These are phyloP conservation scores for Solanum hybrid DNA, from an alignment of 305 asterid species.

Conservation along the genomic window DNA sequence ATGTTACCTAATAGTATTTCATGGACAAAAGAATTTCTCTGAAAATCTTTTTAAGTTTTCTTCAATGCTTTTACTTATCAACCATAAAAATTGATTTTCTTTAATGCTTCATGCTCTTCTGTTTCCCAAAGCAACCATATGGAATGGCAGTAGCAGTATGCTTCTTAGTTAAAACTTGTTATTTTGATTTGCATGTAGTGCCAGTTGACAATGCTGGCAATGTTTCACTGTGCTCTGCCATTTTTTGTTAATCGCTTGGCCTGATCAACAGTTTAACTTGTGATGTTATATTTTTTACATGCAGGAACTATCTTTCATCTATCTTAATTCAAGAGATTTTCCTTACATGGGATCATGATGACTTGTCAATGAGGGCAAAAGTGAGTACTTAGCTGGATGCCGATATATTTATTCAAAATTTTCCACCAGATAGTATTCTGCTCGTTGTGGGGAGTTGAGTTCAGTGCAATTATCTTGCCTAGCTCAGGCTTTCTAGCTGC, in stretches of 20 bases:
- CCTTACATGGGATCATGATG: slow-evolving; percentile 99
- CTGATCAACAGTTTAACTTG: neutral
- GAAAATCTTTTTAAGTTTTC: neutral
- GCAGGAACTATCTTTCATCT: slow-evolving; percentile 92
- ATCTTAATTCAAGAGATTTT: slow-evolving; percentile 95
- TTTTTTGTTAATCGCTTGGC: neutral
- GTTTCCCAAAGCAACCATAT: neutral
- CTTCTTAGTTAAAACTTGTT: neutral
- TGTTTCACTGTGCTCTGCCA: neutral
- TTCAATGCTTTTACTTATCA: neutral
- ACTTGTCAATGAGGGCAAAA: slow-evolving; percentile 87
- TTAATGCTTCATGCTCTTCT: neutral
- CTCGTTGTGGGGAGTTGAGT: neutral
- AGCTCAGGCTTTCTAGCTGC: neutral
- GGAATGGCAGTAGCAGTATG: neutral
- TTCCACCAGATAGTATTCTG: neutral
- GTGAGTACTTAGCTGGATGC: slow-evolving; percentile 34
- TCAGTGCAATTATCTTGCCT: slow-evolving; percentile 2
- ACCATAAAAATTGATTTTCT: neutral
- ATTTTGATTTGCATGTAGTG: neutral
- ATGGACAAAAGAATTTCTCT: neutral
- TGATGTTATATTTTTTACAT: neutral
- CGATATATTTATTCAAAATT: neutral
- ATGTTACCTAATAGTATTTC: neutral
- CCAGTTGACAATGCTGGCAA: neutral